Percentiles rank a stretch among this genome's conserved stretches.
phyloP scores from a whole-genome alignment of 192 early-diverging fungal genomes.

The Coemansia sp. region DNA sequence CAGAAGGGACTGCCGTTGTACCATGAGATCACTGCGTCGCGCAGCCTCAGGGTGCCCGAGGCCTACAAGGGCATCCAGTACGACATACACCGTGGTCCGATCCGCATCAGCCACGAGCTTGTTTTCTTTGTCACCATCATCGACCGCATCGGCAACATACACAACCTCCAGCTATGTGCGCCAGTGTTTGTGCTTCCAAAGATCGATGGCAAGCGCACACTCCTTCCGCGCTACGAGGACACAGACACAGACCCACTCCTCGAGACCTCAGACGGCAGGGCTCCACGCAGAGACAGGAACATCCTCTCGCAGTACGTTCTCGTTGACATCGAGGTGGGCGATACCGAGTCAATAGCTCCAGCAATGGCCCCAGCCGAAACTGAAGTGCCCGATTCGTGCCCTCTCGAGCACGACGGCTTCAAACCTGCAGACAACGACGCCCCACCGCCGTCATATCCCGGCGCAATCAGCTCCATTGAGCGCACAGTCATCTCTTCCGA shows the following conservation, averaged over 20 bases:
- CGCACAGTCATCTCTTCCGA: conserved; percentile 23
- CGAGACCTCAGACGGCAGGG: conserved; percentile 18
- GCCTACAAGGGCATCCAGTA: conserved; percentile 49
- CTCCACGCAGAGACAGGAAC: conserved; percentile 31
- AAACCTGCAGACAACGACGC: conserved; percentile 16
- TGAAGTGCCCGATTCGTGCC: conserved; percentile 16
- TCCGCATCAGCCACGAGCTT: conserved; percentile 41
- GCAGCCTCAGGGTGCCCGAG: conserved; percentile 34
- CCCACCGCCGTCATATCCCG: conserved; percentile 38
- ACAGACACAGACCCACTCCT: conserved; percentile 27
- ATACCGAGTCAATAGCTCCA: background rate
- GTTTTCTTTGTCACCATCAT: conserved; percentile 29
- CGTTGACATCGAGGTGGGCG: conserved; percentile 19
- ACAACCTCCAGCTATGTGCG: conserved; percentile 47
- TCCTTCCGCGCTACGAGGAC: conserved; percentile 49
- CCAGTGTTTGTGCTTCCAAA: conserved; percentile 43
- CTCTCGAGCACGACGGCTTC: conserved; percentile 34
- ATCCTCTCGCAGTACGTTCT: conserved; percentile 46
- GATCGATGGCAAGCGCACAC: conserved; percentile 15
- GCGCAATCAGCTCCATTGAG: conserved; percentile 22
- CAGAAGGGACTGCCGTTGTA: conserved; percentile 21
- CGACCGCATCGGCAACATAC: conserved; percentile 18
- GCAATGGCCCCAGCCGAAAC: background rate
- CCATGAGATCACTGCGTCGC: conserved; percentile 32
- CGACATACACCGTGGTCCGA: conserved; percentile 43